phyloP scores from a whole-genome alignment of 805 yeast species.

The Cyberlindnera xylosilytica region DNA sequence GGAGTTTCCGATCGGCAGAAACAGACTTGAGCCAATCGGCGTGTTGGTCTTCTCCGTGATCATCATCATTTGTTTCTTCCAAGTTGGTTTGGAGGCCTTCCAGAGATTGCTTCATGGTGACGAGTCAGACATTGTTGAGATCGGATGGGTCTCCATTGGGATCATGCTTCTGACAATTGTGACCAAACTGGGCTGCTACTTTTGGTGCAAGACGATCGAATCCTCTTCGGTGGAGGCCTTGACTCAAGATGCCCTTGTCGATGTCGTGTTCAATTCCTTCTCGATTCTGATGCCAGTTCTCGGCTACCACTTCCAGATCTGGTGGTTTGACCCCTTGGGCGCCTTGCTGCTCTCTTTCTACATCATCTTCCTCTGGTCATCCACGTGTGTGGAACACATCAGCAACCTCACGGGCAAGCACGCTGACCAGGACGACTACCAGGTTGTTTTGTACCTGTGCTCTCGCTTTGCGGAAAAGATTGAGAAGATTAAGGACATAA shows the following conservation, averaged over 20 bases:
- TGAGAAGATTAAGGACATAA: constrained; percentile 58
- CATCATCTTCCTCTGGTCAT: constrained; percentile 61
- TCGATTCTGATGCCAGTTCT: constrained; percentile 67
- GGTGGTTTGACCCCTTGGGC: constrained; percentile 79
- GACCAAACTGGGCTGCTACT: constrained; percentile 57
- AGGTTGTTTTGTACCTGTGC: constrained; percentile 64
- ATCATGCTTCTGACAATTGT: constrained; percentile 66
- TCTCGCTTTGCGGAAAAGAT: constrained; percentile 67
- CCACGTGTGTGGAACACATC: constrained; percentile 67
- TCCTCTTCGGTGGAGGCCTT: constrained; percentile 74
- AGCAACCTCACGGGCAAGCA: constrained; percentile 72
- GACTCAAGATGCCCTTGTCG: constrained; percentile 81
- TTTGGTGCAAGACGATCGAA: constrained; percentile 56
- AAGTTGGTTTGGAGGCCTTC: constrained; percentile 65
- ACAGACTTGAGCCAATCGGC: constrained; percentile 75
- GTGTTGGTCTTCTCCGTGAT: constrained; percentile 69
- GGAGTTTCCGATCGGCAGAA: constrained; percentile 66
- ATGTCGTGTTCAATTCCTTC: constrained; percentile 67
- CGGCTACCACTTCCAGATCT: constrained; percentile 48
- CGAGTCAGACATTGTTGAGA: constrained; percentile 39
- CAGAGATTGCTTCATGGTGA: constrained; percentile 39
- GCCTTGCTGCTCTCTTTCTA: constrained; percentile 62
- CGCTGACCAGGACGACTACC: constrained; percentile 59
- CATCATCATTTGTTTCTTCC: constrained; percentile 67
- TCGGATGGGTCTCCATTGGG: constrained; percentile 46